Percentiles rank a stretch among this genome's conserved stretches.
phyloP scores from a whole-genome alignment of 1,284 basidiomycete genomes.

The Sporisorium sorghi region DNA sequence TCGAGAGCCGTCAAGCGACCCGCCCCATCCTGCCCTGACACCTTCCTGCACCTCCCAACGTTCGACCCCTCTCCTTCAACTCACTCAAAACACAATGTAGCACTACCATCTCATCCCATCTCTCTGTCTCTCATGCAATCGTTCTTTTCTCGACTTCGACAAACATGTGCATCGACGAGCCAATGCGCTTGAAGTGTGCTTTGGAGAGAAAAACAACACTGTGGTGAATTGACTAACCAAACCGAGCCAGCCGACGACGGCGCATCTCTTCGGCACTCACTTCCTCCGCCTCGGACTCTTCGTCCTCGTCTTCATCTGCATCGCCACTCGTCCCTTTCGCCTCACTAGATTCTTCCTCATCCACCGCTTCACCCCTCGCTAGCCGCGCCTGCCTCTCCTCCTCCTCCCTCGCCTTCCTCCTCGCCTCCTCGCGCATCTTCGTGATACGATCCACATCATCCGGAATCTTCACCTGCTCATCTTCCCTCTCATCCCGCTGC shows the following conservation, averaged over 20 bases:
- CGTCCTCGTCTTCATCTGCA: slow-evolving; percentile 52
- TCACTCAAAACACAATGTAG: slow-evolving; percentile 25
- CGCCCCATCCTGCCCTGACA: slow-evolving; percentile 10
- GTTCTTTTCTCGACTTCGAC: slow-evolving; percentile 2
- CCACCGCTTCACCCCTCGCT: slow-evolving; percentile 32
- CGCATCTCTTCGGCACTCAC: slow-evolving; percentile 61
- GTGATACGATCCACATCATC: slow-evolving; percentile 58
- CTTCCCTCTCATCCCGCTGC: slow-evolving; percentile 3
- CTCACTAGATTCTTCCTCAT: too few relatives aligned
- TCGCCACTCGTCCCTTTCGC: slow-evolving; percentile 1
- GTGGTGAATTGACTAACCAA: too few relatives aligned
- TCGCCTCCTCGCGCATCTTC: slow-evolving; percentile 55
- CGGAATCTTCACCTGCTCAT: slow-evolving; percentile 38
- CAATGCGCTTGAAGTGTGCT: too few relatives aligned
- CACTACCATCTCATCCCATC: slow-evolving; percentile 20
- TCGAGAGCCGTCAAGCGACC: not conserved
- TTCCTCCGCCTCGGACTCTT: slow-evolving; percentile 47
- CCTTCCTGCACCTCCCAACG: not conserved
- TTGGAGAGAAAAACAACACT: too few relatives aligned
- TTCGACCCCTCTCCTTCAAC: not conserved
- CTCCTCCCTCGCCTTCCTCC: slow-evolving; percentile 43
- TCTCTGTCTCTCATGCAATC: slow-evolving; percentile 15
- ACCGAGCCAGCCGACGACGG: slow-evolving; percentile 47
- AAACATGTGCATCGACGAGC: not conserved
- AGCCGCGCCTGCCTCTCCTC: slow-evolving; percentile 34